Evolutionary conservation across 208 protist species (phyloP).

Genomic region (Acanthamoeba castellanii): DNA sequence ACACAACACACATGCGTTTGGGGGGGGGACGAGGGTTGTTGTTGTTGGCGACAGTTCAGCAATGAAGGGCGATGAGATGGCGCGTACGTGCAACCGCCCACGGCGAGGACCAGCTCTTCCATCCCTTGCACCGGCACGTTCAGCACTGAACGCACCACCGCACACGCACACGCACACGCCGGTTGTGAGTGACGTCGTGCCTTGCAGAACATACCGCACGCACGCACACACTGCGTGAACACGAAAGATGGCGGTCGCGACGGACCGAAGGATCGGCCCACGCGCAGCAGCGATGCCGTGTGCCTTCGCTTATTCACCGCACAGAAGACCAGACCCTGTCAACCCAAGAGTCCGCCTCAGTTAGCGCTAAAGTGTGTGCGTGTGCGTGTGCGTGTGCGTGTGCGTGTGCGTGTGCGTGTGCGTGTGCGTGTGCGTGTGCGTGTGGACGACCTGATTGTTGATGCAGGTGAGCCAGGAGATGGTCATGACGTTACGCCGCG

Average conservation of each 20-base stretch:
- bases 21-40: not conserved
- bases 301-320: slow-evolving; percentile 52
- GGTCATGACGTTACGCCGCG: slow-evolving; percentile 66
- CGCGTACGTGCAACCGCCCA: slow-evolving; percentile 63
- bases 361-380: not conserved
- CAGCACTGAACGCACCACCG: not conserved
- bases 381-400: not conserved
- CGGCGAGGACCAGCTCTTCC: slow-evolving; percentile 65
- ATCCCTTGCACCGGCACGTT: slow-evolving; percentile 69
- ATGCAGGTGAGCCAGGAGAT: slow-evolving; percentile 77
- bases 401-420: not conserved
- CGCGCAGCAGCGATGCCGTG: slow-evolving; percentile 51
- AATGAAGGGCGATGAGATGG: not conserved
- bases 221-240: not conserved
- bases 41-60: no score
- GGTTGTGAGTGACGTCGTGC: not conserved
- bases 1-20: not conserved
- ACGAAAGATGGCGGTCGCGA: not conserved
- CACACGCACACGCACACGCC: not conserved
- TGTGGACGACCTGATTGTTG: slow-evolving; percentile 37
- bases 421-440: not conserved
- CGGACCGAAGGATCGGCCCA: slow-evolving; percentile 1
- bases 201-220: not conserved
- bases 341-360: no score
- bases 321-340: slow-evolving; percentile 71